These are phyloP conservation scores for Vicia sativa DNA, from an alignment of 306 rosid genomes.

Conservation along the genomic window DNA sequence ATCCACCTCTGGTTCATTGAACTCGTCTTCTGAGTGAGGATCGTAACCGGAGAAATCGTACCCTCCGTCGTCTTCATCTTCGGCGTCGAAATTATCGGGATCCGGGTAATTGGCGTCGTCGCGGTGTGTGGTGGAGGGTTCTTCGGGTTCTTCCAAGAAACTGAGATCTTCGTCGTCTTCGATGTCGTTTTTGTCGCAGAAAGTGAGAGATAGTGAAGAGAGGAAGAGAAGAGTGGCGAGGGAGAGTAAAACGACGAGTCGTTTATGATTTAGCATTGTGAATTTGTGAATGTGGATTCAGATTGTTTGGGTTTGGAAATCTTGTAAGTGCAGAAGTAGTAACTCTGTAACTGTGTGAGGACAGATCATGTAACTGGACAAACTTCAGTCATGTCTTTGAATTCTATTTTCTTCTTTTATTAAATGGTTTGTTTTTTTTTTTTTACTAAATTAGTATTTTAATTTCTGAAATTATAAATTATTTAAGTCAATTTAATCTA, in stretches of 20 bases:
- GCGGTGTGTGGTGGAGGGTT: constrained; percentile 24
- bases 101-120: constrained; percentile 44
- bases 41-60: constrained; percentile 65
- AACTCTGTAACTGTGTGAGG: not conserved
- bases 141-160: constrained; percentile 76
- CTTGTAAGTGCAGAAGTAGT: not conserved
- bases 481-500: no score
- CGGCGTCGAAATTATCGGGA: constrained; percentile 51
- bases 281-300: constrained; percentile 1
- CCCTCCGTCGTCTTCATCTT: constrained; percentile 27
- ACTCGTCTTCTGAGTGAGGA: constrained; percentile 45
- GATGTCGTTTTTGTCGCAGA: constrained; percentile 46
- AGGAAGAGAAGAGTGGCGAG: constrained; percentile 61
- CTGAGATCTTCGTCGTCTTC: constrained; percentile 80
- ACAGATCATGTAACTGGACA: not conserved
- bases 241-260: constrained; percentile 49
- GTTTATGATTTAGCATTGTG: constrained; percentile 60
- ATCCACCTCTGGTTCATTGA: constrained; percentile 62
- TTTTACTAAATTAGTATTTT: no score
- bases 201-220: constrained; percentile 53
- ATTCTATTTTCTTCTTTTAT: no score
- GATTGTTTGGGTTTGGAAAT: not conserved
- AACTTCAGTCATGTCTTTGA: no score
- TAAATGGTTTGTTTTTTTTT: no score
- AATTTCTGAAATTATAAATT: no score